phyloP scores from a whole-genome alignment of 2,329 filamentous ascomycete genomes.

The Akanthomyces muscarius region DNA sequence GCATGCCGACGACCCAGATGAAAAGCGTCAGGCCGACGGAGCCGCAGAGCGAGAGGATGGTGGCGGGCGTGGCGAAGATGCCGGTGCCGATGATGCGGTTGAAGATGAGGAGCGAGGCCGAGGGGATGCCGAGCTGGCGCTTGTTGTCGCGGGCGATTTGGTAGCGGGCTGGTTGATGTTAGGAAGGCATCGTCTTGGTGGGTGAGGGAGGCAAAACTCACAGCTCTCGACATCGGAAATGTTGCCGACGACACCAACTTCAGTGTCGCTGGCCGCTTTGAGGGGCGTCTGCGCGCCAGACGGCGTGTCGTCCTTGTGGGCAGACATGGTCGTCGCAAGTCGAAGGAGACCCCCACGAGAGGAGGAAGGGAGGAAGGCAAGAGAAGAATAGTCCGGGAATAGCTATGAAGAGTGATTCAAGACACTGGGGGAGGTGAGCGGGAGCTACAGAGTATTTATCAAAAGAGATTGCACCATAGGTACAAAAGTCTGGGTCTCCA shows the following conservation, averaged over 20 bases:
- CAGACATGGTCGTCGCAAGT: conserved; percentile 6
- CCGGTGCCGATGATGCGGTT: conserved; percentile 65
- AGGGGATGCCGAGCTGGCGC: conserved; percentile 52
- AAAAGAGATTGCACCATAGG: not conserved
- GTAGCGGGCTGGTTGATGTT: conserved; percentile 26
- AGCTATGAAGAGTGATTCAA: not conserved
- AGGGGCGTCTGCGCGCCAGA: conserved; percentile 11
- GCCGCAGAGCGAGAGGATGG: conserved; percentile 53
- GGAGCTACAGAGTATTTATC: not conserved
- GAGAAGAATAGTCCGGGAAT: not conserved
- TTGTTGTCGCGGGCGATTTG: conserved; percentile 43
- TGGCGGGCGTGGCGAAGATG: conserved; percentile 61
- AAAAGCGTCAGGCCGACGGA: conserved; percentile 60
- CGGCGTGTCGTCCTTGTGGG: conserved; percentile 6
- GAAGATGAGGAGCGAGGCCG: conserved; percentile 57
- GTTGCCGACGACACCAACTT: conserved; percentile 7
- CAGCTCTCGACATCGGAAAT: conserved; percentile 16
- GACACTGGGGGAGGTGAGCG: not conserved
- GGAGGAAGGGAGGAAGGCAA: not conserved
- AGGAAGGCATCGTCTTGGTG: not conserved
- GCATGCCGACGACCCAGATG: conserved; percentile 59
- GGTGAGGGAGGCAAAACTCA: conserved; percentile 5
- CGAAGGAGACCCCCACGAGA: not conserved
- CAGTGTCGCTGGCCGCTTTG: conserved; percentile 11
- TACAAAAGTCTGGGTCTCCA: not conserved